Percentiles rank a stretch among this genome's conserved stretches.
Conservation (phyloP, 805 yeast species). For the Myxozyma geophila region DNA sequence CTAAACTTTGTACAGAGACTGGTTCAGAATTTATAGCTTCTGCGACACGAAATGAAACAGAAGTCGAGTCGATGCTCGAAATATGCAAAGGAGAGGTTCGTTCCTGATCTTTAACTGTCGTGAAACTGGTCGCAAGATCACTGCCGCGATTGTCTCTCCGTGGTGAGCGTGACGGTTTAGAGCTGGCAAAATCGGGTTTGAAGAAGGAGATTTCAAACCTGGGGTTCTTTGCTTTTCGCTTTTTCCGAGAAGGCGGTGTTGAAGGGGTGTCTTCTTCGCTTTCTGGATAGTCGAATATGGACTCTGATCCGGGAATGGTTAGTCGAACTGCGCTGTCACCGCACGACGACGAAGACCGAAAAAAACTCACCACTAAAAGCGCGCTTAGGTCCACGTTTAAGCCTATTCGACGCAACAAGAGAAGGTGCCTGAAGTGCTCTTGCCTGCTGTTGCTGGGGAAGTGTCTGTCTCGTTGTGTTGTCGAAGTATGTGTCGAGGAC, state of each 20-base stretch:
- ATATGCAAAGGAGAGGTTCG: no score
- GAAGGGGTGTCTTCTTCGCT: background rate
- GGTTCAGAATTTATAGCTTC: no score
- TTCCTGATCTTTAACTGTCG: no score
- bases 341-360: background rate
- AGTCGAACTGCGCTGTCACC: no score
- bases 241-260: background rate
- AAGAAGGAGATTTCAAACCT: background rate
- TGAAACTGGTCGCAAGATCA: no score
- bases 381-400: background rate
- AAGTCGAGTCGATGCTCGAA: no score
- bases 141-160: no score
- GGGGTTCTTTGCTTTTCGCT: background rate
- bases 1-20: no score
- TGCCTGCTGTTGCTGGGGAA: background rate
- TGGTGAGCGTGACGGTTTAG: no score
- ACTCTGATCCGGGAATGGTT: background rate
- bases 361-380: background rate
- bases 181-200: background rate
- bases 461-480: background rate
- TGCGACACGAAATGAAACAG: no score
- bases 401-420: background rate
- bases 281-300: slow-evolving; percentile 7
- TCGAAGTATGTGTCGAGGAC: background rate
- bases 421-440: background rate